Evolutionary conservation across 2,329 filamentous ascomycete genomes (phyloP), one percentile per base, ranked within the genome.

Genomic region (Scleromitrula shiraiana): DNA sequence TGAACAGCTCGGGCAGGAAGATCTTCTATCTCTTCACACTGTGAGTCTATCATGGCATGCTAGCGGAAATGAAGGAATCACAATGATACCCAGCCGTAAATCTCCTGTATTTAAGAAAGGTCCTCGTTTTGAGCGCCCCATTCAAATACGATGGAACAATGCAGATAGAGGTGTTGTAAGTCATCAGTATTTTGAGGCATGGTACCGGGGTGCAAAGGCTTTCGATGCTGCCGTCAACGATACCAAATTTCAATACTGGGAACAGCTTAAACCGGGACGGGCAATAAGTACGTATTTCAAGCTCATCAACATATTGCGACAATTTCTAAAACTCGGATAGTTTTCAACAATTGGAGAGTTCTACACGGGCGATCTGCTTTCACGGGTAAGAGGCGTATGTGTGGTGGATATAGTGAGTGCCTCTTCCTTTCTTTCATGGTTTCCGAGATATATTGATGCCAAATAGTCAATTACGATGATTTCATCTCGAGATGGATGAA

Each of bases 291-390:
- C 67, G 81, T 72, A 3, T 26, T 41, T 15, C 5, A 5, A 8
- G 22, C 30, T 14, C 4, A 10, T 5, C 14, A 20, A 15, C 29
- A n/a, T 17, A 8, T 43, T 14, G 7, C 2, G 12, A 4, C 1
- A 3, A 15, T 17, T 10, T 5, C 40, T 44, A 9, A 37, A 10
- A 5, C 40, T 37, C 20, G 1, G 8, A 9, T 57, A 86, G 85
- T 97, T 39, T 96, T 98, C 65, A 88, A 98, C 64, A 97, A 98
- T 62, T 96, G 91, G 89, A 78, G 93, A 50, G 85, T 96, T 27
- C 69, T 97, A 57, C 93, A 98, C 66, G 93, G 91, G 1, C 75
- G 93, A 58, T 82, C 82, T 43, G 78, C 78, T 0, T 98, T 97
- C 61, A 84, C 82, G 5, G 93, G 93, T 1, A 80, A 85, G 62